Evolutionary conservation across 345 rosid genomes (phyloP).

Genomic region (Populus davidiana): DNA sequence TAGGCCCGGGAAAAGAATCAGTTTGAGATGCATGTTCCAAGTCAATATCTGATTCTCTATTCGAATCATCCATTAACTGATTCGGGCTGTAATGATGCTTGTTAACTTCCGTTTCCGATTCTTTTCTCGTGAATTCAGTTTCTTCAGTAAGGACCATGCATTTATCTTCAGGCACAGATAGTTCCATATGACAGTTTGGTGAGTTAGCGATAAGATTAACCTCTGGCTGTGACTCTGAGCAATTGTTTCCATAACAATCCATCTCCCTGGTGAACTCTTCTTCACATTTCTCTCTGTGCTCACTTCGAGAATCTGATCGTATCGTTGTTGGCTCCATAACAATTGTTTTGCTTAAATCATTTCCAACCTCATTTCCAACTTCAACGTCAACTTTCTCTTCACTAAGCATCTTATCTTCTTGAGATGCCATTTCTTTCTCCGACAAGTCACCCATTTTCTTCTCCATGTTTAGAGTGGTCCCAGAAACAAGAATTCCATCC

Average conservation of each 20-base stretch:
- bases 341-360: neutral
- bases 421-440: slow-evolving; percentile 1
- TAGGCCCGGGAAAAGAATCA: slow-evolving; percentile 1
- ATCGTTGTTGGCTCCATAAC: neutral
- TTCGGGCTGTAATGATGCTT: neutral
- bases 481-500: slow-evolving; percentile 15
- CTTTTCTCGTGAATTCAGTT: slow-evolving; percentile 4
- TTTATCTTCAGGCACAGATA: slow-evolving; percentile 20
- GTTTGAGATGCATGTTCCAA: slow-evolving; percentile 11
- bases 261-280: slow-evolving; percentile 11
- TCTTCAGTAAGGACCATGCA: slow-evolving; percentile 7
- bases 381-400: slow-evolving; percentile 14
- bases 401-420: slow-evolving; percentile 9
- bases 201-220: slow-evolving; percentile 5
- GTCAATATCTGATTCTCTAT: slow-evolving; percentile 10
- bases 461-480: neutral
- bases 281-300: slow-evolving; percentile 12
- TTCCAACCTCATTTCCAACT: slow-evolving; percentile 13
- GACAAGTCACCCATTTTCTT: neutral
- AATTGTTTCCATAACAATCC: slow-evolving; percentile 6
- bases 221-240: slow-evolving; percentile 15
- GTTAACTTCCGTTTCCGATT: slow-evolving; percentile 20
- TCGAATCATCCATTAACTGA: slow-evolving; percentile 8
- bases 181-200: neutral
- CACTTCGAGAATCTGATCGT: slow-evolving; percentile 4